A percentile compares a stretch with the other conserved stretches of the same genome.
Conservation (phyloP, 2,329 filamentous ascomycete genomes). For the Pseudogymnoascus destructans region DNA sequence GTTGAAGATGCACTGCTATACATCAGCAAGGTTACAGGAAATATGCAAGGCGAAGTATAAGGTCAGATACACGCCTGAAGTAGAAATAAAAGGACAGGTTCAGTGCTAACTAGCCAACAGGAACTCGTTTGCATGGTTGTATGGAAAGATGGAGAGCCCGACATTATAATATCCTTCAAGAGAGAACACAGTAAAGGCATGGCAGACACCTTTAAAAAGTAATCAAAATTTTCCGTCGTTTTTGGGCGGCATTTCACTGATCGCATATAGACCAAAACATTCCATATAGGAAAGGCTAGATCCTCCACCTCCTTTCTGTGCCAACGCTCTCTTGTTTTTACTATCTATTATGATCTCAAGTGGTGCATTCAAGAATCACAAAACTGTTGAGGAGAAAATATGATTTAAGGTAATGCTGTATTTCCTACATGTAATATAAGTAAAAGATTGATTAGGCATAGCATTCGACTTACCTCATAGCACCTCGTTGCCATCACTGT, state of each 20-base stretch:
- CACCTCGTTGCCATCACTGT: too few relatives aligned
- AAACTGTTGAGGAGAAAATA: slow-evolving; percentile 11
- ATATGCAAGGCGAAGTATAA: slow-evolving; percentile 15
- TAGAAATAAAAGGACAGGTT: slow-evolving; percentile 8
- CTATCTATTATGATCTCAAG: slow-evolving; percentile 10
- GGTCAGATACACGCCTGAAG: slow-evolving; percentile 15
- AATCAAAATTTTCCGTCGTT: slow-evolving; percentile 12
- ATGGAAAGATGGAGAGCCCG: slow-evolving; percentile 15
- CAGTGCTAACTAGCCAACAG: slow-evolving; percentile 13
- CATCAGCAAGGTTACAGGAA: slow-evolving; percentile 15
- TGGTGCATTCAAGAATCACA: slow-evolving; percentile 13
- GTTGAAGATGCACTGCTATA: slow-evolving; percentile 17
- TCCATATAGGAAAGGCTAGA: neutral
- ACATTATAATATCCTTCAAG: slow-evolving; percentile 16
- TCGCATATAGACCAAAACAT: neutral
- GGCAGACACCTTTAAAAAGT: slow-evolving; percentile 17
- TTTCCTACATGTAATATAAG: neutral
- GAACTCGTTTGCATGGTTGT: slow-evolving; percentile 14
- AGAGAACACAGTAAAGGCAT: slow-evolving; percentile 15
- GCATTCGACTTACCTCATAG: too few relatives aligned
- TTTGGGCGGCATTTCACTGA: neutral
- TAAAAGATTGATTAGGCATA: neutral
- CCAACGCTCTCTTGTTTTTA: slow-evolving; percentile 13
- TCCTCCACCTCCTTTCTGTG: slow-evolving; percentile 1
- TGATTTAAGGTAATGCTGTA: neutral